These are phyloP conservation scores for Cordia subcordata DNA, from an alignment of 257 asterid species.

Conservation along the genomic window DNA sequence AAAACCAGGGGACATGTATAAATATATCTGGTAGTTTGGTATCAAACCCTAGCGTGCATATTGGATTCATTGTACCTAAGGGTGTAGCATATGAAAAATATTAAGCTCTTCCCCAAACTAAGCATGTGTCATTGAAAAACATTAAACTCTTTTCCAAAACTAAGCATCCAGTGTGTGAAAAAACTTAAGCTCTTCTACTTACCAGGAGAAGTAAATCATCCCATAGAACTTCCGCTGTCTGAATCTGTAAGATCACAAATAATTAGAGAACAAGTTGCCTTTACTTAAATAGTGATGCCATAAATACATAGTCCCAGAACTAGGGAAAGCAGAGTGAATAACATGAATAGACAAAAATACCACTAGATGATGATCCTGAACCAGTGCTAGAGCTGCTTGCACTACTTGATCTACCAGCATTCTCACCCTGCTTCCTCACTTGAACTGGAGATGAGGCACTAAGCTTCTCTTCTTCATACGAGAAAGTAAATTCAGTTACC, in stretches of 20 bases:
- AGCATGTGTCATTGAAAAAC: too few species aligned
- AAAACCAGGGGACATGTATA: too few species aligned
- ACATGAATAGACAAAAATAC: slow-evolving; percentile 28
- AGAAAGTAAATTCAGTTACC: slow-evolving; percentile 15
- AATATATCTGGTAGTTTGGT: too few species aligned
- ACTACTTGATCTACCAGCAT: slow-evolving; percentile 42
- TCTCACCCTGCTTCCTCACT: slow-evolving; percentile 33
- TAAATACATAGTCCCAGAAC: slow-evolving; percentile 3
- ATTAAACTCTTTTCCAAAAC: too few species aligned
- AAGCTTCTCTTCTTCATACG: slow-evolving; percentile 38
- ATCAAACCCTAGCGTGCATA: too few species aligned
- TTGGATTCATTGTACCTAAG: too few species aligned
- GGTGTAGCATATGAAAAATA: too few species aligned
- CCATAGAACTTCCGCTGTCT: slow-evolving; percentile 53
- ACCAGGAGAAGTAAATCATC: neutral
- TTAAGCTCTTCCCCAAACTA: too few species aligned
- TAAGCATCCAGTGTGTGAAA: neutral
- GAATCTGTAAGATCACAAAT: slow-evolving; percentile 47
- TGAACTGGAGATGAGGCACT: slow-evolving; percentile 37
- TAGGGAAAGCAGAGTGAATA: neutral
- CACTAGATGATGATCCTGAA: slow-evolving; percentile 68
- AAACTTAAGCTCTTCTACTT: too few species aligned
- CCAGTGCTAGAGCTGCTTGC: slow-evolving; percentile 53
- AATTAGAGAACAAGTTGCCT: slow-evolving; percentile 11
- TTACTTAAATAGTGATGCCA: slow-evolving; percentile 10